These are phyloP conservation scores for Aspergillus chevalieri DNA, from an alignment of 2,329 filamentous ascomycete species.

Conservation along the genomic window DNA sequence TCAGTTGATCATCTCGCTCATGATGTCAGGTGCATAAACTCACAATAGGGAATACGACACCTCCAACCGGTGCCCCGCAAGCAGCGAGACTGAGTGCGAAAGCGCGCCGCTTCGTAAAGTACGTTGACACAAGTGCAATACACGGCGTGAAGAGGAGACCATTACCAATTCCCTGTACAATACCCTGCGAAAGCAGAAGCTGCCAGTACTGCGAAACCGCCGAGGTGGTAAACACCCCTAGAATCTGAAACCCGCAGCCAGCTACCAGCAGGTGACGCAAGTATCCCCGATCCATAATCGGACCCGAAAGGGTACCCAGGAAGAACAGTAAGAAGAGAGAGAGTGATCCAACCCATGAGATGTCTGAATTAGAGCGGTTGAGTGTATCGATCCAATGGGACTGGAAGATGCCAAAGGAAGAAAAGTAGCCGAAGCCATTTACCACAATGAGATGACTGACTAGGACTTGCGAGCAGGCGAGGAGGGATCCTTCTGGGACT, in stretches of 20 bases:
- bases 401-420: constrained; percentile 42
- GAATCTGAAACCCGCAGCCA: constrained; percentile 28
- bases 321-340: constrained; percentile 44
- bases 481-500: constrained; percentile 23
- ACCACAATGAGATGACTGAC: constrained; percentile 23
- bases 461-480: constrained; percentile 27
- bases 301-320: constrained; percentile 38
- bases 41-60: constrained; percentile 38
- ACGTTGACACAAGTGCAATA: constrained; percentile 34
- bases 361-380: constrained; percentile 26
- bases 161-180: constrained; percentile 37
- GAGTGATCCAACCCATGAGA: constrained; percentile 45
- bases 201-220: constrained; percentile 43
- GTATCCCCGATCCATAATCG: constrained; percentile 38
- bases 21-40: too few species aligned
- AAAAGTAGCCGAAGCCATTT: constrained; percentile 20
- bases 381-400: constrained; percentile 36
- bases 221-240: constrained; percentile 45
- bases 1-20: too few species aligned
- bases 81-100: constrained; percentile 34
- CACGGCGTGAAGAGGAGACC: constrained; percentile 38
- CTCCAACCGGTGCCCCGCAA: constrained; percentile 33
- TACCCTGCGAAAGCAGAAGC: constrained; percentile 43
- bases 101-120: constrained; percentile 34
- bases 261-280: constrained; percentile 23